These are phyloP conservation scores for Raffaelea albimanens DNA, from an alignment of 2,329 filamentous ascomycete species.

Conservation along the genomic window DNA sequence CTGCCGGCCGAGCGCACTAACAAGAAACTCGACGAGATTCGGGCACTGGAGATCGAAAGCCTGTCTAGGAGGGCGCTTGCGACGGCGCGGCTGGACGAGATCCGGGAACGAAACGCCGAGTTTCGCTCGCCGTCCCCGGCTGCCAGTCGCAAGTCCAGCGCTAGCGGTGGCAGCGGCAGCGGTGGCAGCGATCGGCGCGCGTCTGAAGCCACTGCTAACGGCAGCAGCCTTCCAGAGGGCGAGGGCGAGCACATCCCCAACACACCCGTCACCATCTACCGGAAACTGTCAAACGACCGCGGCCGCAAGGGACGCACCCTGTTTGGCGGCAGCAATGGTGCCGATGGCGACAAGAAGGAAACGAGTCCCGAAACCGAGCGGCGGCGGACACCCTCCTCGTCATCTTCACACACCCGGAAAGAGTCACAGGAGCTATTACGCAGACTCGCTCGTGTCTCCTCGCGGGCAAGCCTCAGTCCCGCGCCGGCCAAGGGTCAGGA, in stretches of 20 bases:
- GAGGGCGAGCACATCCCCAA: constrained; percentile 26
- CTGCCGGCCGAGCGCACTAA: constrained; percentile 20
- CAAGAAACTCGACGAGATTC: constrained; percentile 40
- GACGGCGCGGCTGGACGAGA: constrained; percentile 41
- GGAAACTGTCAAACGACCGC: constrained; percentile 3
- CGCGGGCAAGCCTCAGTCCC: background rate
- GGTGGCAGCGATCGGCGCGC: background rate
- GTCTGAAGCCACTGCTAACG: background rate
- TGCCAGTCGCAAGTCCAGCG: background rate
- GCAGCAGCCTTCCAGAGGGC: constrained; percentile 15
- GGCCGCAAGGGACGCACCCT: constrained; percentile 1
- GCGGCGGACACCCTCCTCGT: constrained; percentile 2
- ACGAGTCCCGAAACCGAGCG: background rate
- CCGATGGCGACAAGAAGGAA: background rate
- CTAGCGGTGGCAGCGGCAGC: background rate
- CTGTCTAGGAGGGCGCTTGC: constrained; percentile 37
- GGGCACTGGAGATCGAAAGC: constrained; percentile 29
- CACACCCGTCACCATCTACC: constrained; percentile 32
- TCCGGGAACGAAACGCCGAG: constrained; percentile 38
- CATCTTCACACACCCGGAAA: constrained; percentile 17
- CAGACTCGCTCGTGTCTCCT: constrained; percentile 32
- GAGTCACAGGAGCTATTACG: constrained; percentile 41
- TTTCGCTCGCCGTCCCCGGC: constrained; percentile 18
- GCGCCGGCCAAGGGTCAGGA: constrained; percentile 3
- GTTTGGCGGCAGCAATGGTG: constrained; percentile 5